Evolutionary conservation across 2,329 filamentous ascomycete genomes (phyloP).

Genomic region (Ophiosphaerella narmari): DNA sequence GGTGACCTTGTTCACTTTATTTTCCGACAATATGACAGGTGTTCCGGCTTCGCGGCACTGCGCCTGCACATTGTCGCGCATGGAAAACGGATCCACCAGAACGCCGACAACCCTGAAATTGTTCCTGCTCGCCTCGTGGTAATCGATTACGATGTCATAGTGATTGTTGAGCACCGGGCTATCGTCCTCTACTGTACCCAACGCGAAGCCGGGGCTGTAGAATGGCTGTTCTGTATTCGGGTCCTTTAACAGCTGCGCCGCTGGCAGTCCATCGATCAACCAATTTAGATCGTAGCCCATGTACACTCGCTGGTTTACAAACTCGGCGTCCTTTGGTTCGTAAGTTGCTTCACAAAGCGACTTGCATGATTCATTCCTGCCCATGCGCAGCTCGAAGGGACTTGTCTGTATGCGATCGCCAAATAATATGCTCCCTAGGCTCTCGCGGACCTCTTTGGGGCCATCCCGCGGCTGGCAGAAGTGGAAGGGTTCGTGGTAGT

Average conservation of each 20-base stretch:
- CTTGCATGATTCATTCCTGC: conserved; percentile 84
- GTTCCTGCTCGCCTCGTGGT: conserved; percentile 75
- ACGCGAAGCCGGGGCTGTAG: conserved; percentile 87
- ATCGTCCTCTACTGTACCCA: conserved; percentile 64
- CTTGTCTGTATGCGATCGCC: conserved; percentile 98
- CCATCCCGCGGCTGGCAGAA: conserved; percentile 83
- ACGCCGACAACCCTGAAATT: conserved; percentile 91
- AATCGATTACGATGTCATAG: conserved; percentile 92
- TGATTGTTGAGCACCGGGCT: conserved; percentile 83
- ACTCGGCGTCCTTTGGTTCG: conserved; percentile 69
- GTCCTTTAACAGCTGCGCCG: conserved; percentile 81
- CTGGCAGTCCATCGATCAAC: conserved; percentile 92
- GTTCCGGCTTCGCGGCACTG: conserved; percentile 68
- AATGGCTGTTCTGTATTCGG: conserved; percentile 76
- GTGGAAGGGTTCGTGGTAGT: conserved; percentile 85
- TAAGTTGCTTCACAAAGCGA: conserved; percentile 73
- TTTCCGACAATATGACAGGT: conserved; percentile 68
- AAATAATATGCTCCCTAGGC: conserved; percentile 93
- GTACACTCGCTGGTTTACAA: conserved; percentile 80
- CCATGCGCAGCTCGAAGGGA: conserved; percentile 88
- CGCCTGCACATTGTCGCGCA: conserved; percentile 61
- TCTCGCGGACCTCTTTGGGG: conserved; percentile 81
- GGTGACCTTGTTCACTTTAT: conserved; percentile 68
- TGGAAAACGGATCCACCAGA: conserved; percentile 80
- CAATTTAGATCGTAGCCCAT: conserved; percentile 93